Evolutionary conservation across 2,329 filamentous ascomycete species (phyloP).

Genomic region (Penicillium occitanis): DNA sequence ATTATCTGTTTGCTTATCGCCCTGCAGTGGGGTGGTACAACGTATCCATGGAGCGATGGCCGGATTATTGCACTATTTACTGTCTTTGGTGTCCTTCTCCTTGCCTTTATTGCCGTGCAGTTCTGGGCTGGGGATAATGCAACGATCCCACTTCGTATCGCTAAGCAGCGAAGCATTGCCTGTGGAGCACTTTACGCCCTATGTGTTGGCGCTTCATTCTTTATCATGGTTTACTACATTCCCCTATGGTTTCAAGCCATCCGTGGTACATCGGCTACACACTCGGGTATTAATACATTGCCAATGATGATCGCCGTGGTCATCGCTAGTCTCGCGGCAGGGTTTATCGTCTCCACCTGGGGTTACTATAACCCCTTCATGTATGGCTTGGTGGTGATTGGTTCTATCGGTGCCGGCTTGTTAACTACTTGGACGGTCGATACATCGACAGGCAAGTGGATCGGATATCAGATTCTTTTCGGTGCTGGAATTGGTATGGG

Average conservation of each 20-base stretch:
- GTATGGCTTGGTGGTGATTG: conserved; percentile 2
- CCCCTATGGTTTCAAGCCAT: conserved; percentile 50
- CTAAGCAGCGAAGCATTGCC: conserved; percentile 39
- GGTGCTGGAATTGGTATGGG: conserved; percentile 29
- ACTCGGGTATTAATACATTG: conserved; percentile 45
- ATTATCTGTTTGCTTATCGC: conserved; percentile 46
- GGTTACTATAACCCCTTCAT: conserved; percentile 19
- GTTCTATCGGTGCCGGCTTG: conserved; percentile 24
- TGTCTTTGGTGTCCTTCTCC: conserved; percentile 40
- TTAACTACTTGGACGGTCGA: conserved; percentile 23
- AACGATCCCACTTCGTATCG: conserved; percentile 34
- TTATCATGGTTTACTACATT: conserved; percentile 47
- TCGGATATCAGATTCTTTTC: conserved; percentile 34
- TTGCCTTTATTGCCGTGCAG: conserved; percentile 40
- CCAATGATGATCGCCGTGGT: conserved; percentile 25
- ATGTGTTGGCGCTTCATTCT: conserved; percentile 37
- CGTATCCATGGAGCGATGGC: conserved; percentile 37
- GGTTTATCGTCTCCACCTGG: conserved; percentile 2
- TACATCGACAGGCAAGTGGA: conserved; percentile 27
- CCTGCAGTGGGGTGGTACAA: conserved; percentile 48
- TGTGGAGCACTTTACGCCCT: conserved; percentile 37
- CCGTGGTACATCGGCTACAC: conserved; percentile 31
- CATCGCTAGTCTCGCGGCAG: conserved; percentile 1
- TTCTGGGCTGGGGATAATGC: conserved; percentile 37
- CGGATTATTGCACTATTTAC: conserved; percentile 49